Percentiles rank a stretch among this genome's conserved stretches.
Evolutionary conservation across 1,284 basidiomycete genomes (phyloP).

Genomic region (Ceratobasidium sp.): DNA sequence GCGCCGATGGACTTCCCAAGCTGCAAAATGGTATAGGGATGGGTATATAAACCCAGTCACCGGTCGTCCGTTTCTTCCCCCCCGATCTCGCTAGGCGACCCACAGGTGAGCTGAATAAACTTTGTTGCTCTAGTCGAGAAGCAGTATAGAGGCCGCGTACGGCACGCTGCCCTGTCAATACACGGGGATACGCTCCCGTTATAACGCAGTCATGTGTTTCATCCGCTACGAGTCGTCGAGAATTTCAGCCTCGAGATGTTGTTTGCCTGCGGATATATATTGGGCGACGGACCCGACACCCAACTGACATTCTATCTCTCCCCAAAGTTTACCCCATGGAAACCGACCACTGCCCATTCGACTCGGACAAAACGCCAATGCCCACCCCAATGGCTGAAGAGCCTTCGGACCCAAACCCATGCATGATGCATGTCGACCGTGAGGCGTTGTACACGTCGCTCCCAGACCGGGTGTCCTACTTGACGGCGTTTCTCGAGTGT

Average conservation of each 20-base stretch:
- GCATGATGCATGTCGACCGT: conserved; percentile 13
- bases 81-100: no score
- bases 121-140: neutral
- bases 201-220: neutral
- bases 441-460: conserved; percentile 41
- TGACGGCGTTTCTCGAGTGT: conserved; percentile 33
- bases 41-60: neutral
- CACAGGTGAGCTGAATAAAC: neutral
- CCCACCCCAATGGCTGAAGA: neutral
- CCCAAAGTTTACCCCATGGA: neutral
- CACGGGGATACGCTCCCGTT: conserved; percentile 5
- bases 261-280: conserved; percentile 2
- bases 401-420: neutral
- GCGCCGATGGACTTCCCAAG: no score
- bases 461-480: conserved; percentile 35
- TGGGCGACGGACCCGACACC: neutral
- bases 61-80: neutral
- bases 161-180: neutral
- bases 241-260: conserved; percentile 18
- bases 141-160: neutral
- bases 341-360: conserved; percentile 1
- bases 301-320: conserved; percentile 13
- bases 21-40: neutral
- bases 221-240: neutral
- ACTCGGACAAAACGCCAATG: neutral